Evolutionary conservation across 1,284 basidiomycete species (phyloP).

Genomic region (Vanrija pseudolonga): DNA sequence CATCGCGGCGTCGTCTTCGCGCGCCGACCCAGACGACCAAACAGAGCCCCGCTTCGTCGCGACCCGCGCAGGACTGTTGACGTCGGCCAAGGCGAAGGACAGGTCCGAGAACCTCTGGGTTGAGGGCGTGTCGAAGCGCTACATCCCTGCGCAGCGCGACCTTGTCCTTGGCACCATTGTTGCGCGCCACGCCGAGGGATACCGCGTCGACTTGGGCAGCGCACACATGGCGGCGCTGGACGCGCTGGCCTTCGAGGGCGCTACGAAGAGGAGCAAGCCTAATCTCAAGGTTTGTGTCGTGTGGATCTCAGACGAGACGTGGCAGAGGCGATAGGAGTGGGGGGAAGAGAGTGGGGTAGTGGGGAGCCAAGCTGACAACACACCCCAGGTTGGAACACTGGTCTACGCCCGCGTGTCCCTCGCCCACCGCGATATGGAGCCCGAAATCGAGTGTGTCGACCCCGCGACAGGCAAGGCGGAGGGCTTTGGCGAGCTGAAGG

Average conservation of each 20-base stretch:
- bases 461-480: conserved; percentile 51
- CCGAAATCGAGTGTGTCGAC: conserved; percentile 54
- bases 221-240: conserved; percentile 51
- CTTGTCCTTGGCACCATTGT: conserved; percentile 53
- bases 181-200: conserved; percentile 52
- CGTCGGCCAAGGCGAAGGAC: conserved; percentile 23
- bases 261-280: conserved; percentile 54
- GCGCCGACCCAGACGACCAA: conserved; percentile 3
- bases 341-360: background rate
- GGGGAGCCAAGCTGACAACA: background rate
- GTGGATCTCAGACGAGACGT: no score
- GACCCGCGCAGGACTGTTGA: conserved; percentile 37
- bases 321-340: background rate
- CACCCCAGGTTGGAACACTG: conserved; percentile 51
- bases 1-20: conserved; percentile 26
- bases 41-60: conserved; percentile 25
- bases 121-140: conserved; percentile 47
- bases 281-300: conserved; percentile 49
- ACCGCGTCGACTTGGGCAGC: conserved; percentile 53
- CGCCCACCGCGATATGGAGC: conserved; percentile 53
- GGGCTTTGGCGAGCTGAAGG: conserved; percentile 53
- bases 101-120: conserved; percentile 39
- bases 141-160: conserved; percentile 51
- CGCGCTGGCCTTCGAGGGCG: conserved; percentile 55
- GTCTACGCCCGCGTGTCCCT: conserved; percentile 53